These are phyloP conservation scores for Ophiognomonia clavigignenti-juglandacearum DNA, from an alignment of 2,329 filamentous ascomycete genomes.

Conservation along the genomic window DNA sequence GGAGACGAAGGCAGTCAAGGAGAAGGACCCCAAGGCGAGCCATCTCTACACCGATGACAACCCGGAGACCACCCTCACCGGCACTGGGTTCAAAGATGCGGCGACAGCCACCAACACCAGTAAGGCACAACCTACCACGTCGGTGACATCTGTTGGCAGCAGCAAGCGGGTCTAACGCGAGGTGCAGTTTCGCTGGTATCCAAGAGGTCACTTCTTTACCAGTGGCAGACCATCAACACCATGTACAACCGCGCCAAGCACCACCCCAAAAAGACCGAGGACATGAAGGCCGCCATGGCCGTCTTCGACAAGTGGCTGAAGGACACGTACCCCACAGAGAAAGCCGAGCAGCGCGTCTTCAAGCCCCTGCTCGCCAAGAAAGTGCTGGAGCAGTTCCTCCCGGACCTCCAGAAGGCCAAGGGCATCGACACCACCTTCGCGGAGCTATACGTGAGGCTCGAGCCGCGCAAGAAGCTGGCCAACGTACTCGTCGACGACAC, in stretches of 20 bases:
- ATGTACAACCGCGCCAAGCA: conserved; percentile 17
- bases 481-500: conserved; percentile 13
- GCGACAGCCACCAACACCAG: conserved; percentile 13
- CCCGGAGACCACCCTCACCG: conserved; percentile 12
- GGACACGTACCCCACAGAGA: conserved; percentile 11
- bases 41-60: conserved; percentile 16
- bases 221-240: conserved; percentile 16
- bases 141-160: no score
- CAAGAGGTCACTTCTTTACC: conserved; percentile 10
- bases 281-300: conserved; percentile 13
- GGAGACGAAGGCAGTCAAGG: no score
- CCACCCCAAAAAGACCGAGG: conserved; percentile 15
- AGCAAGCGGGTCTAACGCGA: background rate
- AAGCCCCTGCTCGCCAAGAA: conserved; percentile 15
- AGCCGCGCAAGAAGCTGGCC: conserved; percentile 12
- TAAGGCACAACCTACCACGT: no score
- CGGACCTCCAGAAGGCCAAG: conserved; percentile 5
- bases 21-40: conserved; percentile 8
- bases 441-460: conserved; percentile 12
- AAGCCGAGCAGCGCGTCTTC: conserved; percentile 12
- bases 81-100: conserved; percentile 15
- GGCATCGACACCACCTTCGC: conserved; percentile 13
- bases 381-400: conserved; percentile 8
- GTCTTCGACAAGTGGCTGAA: conserved; percentile 13
- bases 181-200: conserved; percentile 9